Evolutionary conservation across 139 green algal genomes (phyloP), one percentile per base, ranked within the genome.

Genomic region (Nannochloris sp.): DNA sequence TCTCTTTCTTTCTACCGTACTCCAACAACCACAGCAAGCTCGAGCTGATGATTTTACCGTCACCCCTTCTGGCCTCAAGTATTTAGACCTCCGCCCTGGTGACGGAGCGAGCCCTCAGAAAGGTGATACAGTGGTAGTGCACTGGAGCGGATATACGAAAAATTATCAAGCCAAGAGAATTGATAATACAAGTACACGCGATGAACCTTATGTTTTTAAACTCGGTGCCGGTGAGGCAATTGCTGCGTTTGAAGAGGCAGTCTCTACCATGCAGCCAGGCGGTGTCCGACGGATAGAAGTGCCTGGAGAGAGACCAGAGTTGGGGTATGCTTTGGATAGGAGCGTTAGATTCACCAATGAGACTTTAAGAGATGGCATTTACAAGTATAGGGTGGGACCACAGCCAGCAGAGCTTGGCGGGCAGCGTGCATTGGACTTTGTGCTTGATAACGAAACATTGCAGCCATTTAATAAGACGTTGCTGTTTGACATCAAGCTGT

Each of bases 371-470:
- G 61, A 61, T 37, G 25, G 27, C 12, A 47, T 34, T 9, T 59
- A 9, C 61, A 79, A 74, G 59, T 79, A 77, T 31, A 29, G 55
- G 8, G 33, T 37, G 13, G 71, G 71, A 7, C 71, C 71, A 8
- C 59, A 78, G 36, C 71, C 71, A 5, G 15, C 15, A 12, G 68
- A 78, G 60, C 75, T 92, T 10, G 82, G 77, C 7, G 86, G 86
- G 0, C 79, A 90, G 61, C 70, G 88, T 0, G 85, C 88, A 2
- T 78, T 95, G 37, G 88, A 95, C 68, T 95, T 95, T 69, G 85
- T 95, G 35, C 74, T 95, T 13, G 87, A 95, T 74, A 95, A 93
- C 68, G 45, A 64, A 6, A 83, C 73, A 4, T 60, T 80, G 23
- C 38, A 61, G 4, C 32, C 42, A 31, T 80, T 75, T 54, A 79